Evolutionary conservation across 345 rosid genomes (phyloP), one percentile per base, ranked within the genome.

Genomic region (Gossypium turneri): DNA sequence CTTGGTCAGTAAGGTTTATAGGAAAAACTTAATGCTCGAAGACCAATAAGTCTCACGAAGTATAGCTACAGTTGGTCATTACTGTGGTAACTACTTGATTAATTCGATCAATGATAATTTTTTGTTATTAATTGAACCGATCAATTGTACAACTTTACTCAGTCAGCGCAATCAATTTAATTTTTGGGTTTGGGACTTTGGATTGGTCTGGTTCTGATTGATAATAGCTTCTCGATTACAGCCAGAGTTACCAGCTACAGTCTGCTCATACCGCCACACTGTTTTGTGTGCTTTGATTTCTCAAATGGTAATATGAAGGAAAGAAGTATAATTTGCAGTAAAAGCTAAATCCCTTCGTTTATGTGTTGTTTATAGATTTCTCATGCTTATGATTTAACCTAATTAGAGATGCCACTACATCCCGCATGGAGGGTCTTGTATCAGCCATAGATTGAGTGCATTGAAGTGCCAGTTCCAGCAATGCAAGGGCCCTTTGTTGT

Each of bases 271-370:
- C 15, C 52, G 12, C 52, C 52, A 48, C 12, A 48, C 52, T 48
- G 6, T 3, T 5, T 34, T 48, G 52, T 48, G 52, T 11, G 4
- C 52, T 48, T 48, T 48, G 15, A 48, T 48, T 48, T 48, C 52
- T 48, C 52, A 48, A 48, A 48, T 48, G 52, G 3, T 48, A 48
- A 10, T 48, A 2, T 48, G 52, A 34, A 4, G 41, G 41, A 34
- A 34, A 34, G 52, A 48, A 48, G 15, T 48, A 2, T 48, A 93
- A 87, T 90, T 93, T 43, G 97, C 97, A 41, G 97, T 90, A 12
- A n/a, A 38, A 9, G 17, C 10, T 27, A 27, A 62, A 27, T 17
- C 17, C 16, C 7, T 48, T 17, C 59, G 27, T 17, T 38, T 62
- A 62, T 74, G 53, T 50, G 56, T 60, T 24, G 29, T 50, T 22